Evolutionary conservation across 164 flowering plant species (phyloP), one percentile per base, ranked within the genome.

Genomic region (Stephania cephalantha): DNA sequence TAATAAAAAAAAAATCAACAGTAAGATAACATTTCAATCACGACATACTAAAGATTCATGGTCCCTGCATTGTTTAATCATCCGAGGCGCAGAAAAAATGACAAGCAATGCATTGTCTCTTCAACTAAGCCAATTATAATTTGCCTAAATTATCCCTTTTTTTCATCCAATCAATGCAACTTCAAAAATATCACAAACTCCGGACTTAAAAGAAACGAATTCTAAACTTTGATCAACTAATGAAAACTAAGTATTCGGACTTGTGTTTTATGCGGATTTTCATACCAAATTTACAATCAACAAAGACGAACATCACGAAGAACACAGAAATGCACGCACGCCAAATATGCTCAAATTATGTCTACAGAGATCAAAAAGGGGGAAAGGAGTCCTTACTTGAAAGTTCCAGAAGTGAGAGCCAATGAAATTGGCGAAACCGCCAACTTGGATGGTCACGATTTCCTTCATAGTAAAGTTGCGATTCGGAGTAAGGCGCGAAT

Each of bases 361-460:
- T 69, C 0, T 35, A 10, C 30, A 22, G 5, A 6, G 7, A 42
- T 17, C 8, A 9, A 12, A 42, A 1, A 18, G 42, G 42, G 42
- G 42, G 4, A 35, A 35, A 35, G 4, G 42, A 35, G 42, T 15
- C 18, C 66, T 35, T 72, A 87, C 98, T 97, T 91, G 98, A 76
- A 93, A 89, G 83, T 93, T 95, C 99, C 98, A 93, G 80, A 91
- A 95, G 81, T 95, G 97, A 78, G 98, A 93, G 46, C 97, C 99
- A 25, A 91, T 71, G 78, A 84, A 93, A 79, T 95, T 95, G 0
- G 99, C 93, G 69, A 85, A 93, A 53, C 83, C 84, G 78, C 97
- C 98, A 63, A 87, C 89, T 89, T 95, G 99, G 29, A 91, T 71
- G 18, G 93, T 91, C 71, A 91, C 96, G 18, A 95, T 78, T 81